phyloP scores from a whole-genome alignment of 208 protist species.

The Crithidia expoeki region DNA sequence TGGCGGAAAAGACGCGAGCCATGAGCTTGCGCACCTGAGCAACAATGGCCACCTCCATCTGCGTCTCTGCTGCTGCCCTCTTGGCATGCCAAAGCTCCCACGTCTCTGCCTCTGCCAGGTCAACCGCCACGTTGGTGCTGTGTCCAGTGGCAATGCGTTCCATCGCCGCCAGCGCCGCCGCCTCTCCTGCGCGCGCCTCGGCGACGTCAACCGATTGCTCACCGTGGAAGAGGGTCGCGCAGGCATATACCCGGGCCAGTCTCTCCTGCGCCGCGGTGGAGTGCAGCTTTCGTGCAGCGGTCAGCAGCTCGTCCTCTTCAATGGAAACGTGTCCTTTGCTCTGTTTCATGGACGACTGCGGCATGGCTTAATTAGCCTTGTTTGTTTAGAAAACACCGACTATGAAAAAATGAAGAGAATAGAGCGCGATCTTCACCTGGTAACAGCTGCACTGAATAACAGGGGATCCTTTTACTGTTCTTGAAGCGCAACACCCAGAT shows the following conservation, averaged over 20 bases:
- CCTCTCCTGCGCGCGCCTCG: constrained; percentile 4
- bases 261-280: constrained; percentile 2
- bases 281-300: neutral
- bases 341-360: neutral
- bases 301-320: neutral
- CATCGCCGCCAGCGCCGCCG: constrained; percentile 12
- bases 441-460: no score
- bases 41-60: neutral
- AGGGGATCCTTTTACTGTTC: no score
- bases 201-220: neutral
- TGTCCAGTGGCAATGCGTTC: constrained; percentile 8
- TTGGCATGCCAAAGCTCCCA: neutral
- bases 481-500: neutral
- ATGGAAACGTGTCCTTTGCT: neutral
- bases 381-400: neutral
- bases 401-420: constrained; percentile 9
- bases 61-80: constrained; percentile 4
- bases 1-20: neutral
- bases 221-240: neutral
- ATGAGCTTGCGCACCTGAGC: neutral
- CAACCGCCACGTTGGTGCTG: neutral
- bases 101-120: constrained; percentile 6
- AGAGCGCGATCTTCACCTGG: no score
- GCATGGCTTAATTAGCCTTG: no score
- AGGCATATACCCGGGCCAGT: constrained; percentile 10